These are phyloP conservation scores for Aspergillus jensenii DNA, from an alignment of 2,329 filamentous ascomycete genomes.

Conservation along the genomic window DNA sequence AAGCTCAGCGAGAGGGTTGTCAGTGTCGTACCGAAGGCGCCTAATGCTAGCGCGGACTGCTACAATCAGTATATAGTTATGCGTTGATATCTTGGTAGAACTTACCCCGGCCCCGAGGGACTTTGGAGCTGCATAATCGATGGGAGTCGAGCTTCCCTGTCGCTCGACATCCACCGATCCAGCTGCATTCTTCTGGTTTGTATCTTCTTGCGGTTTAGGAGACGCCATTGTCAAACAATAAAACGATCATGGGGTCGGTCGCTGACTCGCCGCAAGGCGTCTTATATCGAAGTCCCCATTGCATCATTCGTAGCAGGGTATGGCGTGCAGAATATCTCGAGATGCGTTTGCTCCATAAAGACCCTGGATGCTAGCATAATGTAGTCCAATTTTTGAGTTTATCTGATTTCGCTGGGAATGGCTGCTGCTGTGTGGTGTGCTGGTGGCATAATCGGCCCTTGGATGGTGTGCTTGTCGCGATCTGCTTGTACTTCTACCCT, in stretches of 20 bases:
- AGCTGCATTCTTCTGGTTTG: not conserved
- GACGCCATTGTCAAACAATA: too few species aligned
- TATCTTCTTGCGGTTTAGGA: not conserved
- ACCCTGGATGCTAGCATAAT: not conserved
- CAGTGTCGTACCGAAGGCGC: constrained; percentile 56
- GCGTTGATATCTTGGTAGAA: not conserved
- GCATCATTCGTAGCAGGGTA: too few species aligned
- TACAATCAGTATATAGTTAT: not conserved
- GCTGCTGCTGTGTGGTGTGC: not conserved
- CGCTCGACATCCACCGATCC: not conserved
- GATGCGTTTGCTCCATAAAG: too few species aligned
- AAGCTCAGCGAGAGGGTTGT: constrained; percentile 55
- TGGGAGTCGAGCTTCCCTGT: not conserved
- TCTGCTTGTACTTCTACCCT: not conserved
- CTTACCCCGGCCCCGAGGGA: not conserved
- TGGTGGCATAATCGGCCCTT: not conserved
- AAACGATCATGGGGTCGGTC: too few species aligned
- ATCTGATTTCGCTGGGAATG: not conserved
- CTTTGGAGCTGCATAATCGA: not conserved
- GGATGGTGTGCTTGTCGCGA: not conserved
- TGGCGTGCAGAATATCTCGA: too few species aligned
- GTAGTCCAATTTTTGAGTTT: not conserved
- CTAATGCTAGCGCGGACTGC: constrained; percentile 44
- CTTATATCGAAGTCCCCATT: too few species aligned
- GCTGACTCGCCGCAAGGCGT: too few species aligned